Evolutionary conservation across 2,329 filamentous ascomycete species (phyloP), one percentile per base, ranked within the genome.

Genomic region (Didymella exigua): DNA sequence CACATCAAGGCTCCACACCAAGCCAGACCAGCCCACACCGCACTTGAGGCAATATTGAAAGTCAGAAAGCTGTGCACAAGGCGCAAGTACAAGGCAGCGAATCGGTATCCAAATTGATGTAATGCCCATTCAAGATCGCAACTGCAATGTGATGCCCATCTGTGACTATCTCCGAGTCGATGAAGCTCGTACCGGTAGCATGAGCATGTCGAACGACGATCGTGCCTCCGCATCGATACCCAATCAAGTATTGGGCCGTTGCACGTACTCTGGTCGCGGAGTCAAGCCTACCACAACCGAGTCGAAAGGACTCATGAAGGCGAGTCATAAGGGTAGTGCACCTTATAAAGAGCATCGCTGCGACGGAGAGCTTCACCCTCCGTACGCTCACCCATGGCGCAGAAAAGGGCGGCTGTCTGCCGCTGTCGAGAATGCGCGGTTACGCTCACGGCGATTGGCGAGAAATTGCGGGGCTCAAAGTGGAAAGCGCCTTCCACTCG

Each of bases 191-290:
- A 27, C n/a, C 5, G 10, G 5, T 38, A 38, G 21, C 36, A 38
- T 38, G 34, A 40, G 33, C 51, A 49, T 38, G 38, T 41, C 5
- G 41, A 46, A 45, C 38, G 43, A 48, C 43, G 52, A 49, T 55
- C 45, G 46, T 50, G 36, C 30, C 30, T 45, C 51, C 26, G 31
- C 46, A 42, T 33, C 41, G 46, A 36, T 55, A 50, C 52, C 52
- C 52, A 55, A 55, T 55, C 46, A 50, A 19, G 36, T n/a, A 18
- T 50, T 50, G 47, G 52, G 52, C 52, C 36, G 46, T 42, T 46
- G 42, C 43, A 16, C 45, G 52, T 50, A 47, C 29, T 40, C 40
- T 19, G 18, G 16, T 19, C 16, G 24, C 40, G 27, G 36, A 45
- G 26, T 42, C 52, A 42, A 30, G 14, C 34, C 27, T 36, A 37